These are phyloP conservation scores for Nymphaea thermarum DNA, from an alignment of 164 flowering plant species.

Conservation along the genomic window DNA sequence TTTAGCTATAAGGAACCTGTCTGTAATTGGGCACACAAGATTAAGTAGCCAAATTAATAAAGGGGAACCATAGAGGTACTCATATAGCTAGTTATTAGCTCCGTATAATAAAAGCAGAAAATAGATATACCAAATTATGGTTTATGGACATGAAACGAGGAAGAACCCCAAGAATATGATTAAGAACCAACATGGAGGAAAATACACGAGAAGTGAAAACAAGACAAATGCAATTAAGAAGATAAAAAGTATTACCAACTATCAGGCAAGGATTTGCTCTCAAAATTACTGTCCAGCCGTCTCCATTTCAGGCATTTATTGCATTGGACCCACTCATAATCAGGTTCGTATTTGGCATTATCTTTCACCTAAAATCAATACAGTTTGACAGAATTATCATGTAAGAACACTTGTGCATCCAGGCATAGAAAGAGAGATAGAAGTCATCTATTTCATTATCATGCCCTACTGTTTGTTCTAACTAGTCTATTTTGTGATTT, in stretches of 20 bases:
- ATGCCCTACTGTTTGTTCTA: too few relatives aligned
- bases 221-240: background rate
- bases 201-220: background rate
- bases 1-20: too few relatives aligned
- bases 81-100: too few relatives aligned
- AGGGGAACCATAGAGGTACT: too few relatives aligned
- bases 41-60: too few relatives aligned
- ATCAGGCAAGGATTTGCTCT: slow-evolving; percentile 21
- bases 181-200: background rate
- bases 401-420: too few relatives aligned
- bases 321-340: slow-evolving; percentile 59
- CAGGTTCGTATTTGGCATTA: slow-evolving; percentile 25
- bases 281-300: slow-evolving; percentile 22
- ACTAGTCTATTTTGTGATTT: too few relatives aligned
- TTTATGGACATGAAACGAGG: background rate
- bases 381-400: too few relatives aligned
- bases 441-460: too few relatives aligned
- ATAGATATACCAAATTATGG: background rate
- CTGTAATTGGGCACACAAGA: too few relatives aligned
- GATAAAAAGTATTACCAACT: slow-evolving; percentile 22
- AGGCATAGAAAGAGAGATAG: too few relatives aligned
- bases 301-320: slow-evolving; percentile 65
- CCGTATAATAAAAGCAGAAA: background rate
- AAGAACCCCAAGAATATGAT: background rate
- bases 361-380: slow-evolving; percentile 14